These are phyloP conservation scores for Blastocladiella emersonii DNA, from an alignment of 371 early-diverging fungal genomes.

Conservation along the genomic window DNA sequence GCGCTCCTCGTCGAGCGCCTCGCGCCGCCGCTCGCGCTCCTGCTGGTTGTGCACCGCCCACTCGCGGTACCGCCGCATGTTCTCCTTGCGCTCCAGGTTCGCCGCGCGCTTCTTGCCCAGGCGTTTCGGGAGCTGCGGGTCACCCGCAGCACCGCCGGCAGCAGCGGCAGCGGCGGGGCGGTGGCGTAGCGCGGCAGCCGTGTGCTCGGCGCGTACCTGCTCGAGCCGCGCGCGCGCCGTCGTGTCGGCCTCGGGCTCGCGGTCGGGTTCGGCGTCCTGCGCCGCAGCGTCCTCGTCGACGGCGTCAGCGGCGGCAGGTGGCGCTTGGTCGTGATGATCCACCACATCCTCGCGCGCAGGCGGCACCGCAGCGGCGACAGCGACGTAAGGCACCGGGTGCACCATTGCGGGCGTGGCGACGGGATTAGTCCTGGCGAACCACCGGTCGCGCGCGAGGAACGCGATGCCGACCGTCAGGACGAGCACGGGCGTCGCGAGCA, in stretches of 20 bases:
- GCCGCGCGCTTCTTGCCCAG: background rate
- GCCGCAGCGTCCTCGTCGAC: background rate
- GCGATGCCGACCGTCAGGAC: background rate
- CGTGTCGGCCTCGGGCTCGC: background rate
- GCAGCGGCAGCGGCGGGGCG: no score
- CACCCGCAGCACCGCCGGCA: no score
- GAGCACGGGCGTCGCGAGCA: background rate
- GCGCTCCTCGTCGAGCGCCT: background rate
- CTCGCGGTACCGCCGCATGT: constrained; percentile 2
- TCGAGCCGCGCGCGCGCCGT: background rate
- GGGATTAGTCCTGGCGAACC: background rate
- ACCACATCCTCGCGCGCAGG: background rate
- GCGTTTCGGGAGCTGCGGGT: background rate
- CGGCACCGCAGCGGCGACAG: background rate
- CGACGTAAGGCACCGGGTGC: no score
- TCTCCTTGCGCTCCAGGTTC: background rate
- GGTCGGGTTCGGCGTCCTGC: background rate
- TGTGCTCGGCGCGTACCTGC: background rate
- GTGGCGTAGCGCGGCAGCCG: background rate
- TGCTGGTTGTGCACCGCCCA: background rate
- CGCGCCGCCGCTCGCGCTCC: background rate
- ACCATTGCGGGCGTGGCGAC: background rate
- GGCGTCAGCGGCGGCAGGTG: background rate
- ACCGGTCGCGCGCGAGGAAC: background rate
- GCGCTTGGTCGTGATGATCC: background rate